phyloP scores from a whole-genome alignment of 257 asterid genomes.

The Nicotiana tomentosiformis region DNA sequence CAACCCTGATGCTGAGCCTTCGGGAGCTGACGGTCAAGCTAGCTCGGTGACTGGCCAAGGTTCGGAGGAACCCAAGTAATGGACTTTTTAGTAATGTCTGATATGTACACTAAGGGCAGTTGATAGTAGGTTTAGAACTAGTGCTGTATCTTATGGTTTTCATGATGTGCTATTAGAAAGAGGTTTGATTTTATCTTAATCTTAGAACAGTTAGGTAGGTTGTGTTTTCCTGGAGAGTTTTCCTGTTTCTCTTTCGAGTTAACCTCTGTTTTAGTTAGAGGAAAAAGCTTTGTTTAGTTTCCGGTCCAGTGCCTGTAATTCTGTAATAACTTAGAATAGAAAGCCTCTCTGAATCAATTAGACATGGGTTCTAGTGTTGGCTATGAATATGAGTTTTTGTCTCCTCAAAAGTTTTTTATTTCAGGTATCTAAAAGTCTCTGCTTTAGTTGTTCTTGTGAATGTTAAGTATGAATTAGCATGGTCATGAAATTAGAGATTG shows the following conservation, averaged over 20 bases:
- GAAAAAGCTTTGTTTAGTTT: background rate
- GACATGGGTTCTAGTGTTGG: background rate
- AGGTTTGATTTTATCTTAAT: too few species aligned
- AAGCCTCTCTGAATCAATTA: background rate
- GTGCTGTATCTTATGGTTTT: background rate
- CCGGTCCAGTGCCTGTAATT: background rate
- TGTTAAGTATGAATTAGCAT: too few species aligned
- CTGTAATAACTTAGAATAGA: background rate
- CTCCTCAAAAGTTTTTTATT: background rate
- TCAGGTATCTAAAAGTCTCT: too few species aligned
- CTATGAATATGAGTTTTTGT: background rate
- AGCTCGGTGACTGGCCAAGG: slow-evolving; percentile 23
- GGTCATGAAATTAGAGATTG: too few species aligned
- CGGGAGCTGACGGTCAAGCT: slow-evolving; percentile 36
- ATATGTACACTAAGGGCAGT: background rate
- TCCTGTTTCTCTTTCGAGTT: background rate
- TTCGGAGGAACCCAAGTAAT: slow-evolving; percentile 42
- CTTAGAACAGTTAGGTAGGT: background rate
- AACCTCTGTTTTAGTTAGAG: background rate
- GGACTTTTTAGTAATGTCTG: background rate
- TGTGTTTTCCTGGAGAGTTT: background rate
- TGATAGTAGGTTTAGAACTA: background rate
- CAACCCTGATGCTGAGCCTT: slow-evolving; percentile 16
- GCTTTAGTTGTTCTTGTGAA: too few species aligned
- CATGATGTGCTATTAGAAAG: background rate